Evolutionary conservation across 257 asterid genomes (phyloP).

Genomic region (Solanum chaucha): DNA sequence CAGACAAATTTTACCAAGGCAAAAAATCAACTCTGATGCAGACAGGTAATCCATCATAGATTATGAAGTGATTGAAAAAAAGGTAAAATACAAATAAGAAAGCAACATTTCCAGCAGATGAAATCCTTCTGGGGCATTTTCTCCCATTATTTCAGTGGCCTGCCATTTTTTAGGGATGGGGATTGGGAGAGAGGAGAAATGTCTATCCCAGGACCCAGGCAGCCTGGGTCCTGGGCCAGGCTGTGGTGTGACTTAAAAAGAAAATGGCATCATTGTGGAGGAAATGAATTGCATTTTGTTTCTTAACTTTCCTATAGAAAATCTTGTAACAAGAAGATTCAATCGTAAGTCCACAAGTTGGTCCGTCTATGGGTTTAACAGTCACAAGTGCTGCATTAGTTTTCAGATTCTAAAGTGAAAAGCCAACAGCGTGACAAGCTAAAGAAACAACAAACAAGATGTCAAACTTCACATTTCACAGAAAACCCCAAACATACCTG

Average conservation of each 20-base stretch:
- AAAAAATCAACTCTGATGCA: background rate
- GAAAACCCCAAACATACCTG: conserved; percentile 36
- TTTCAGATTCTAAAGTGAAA: background rate
- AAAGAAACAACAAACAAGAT: background rate
- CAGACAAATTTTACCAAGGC: background rate
- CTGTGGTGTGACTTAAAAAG: background rate
- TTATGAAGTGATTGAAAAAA: background rate
- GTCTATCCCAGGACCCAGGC: background rate
- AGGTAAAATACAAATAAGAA: background rate
- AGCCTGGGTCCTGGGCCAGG: too few relatives aligned
- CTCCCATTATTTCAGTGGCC: background rate
- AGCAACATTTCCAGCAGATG: background rate
- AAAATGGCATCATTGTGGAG: background rate
- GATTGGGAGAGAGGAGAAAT: background rate
- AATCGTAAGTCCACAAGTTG: background rate
- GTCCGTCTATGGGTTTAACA: background rate
- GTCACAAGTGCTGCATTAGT: background rate
- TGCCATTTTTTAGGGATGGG: background rate
- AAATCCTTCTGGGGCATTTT: background rate
- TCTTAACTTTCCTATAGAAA: background rate
- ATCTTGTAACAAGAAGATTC: background rate
- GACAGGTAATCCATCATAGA: background rate
- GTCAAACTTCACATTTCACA: background rate
- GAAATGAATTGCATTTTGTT: background rate
- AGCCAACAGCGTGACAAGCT: background rate